Evolutionary conservation across 2,329 filamentous ascomycete genomes (phyloP).

Genomic region (Sphaerulina populicola): DNA sequence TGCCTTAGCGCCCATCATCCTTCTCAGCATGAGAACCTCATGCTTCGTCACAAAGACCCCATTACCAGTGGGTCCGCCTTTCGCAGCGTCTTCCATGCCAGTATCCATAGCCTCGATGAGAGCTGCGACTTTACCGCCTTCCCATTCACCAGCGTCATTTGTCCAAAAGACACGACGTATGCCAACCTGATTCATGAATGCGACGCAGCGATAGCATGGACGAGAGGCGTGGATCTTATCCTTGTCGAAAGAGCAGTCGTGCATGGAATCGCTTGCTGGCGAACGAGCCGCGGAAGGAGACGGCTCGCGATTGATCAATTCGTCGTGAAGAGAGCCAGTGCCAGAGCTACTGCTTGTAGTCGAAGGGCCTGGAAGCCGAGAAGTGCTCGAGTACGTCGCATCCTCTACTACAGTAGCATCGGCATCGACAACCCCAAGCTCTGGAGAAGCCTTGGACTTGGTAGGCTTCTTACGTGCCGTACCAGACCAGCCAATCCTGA

Average conservation of each 20-base stretch:
- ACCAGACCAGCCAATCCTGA: constrained; percentile 34
- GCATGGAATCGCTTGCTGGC: background rate
- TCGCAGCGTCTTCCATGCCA: constrained; percentile 20
- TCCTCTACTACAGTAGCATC: background rate
- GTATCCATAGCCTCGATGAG: constrained; percentile 42
- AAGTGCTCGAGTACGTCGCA: constrained; percentile 8
- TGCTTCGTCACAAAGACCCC: constrained; percentile 48
- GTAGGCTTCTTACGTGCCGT: constrained; percentile 9
- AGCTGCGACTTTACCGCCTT: constrained; percentile 44
- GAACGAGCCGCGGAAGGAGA: constrained; percentile 4
- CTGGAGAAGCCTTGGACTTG: background rate
- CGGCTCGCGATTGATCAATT: constrained; percentile 32
- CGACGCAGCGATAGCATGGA: constrained; percentile 47
- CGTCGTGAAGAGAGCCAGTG: constrained; percentile 42
- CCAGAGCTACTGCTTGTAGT: constrained; percentile 14
- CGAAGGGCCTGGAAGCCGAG: constrained; percentile 14
- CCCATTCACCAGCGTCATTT: constrained; percentile 42
- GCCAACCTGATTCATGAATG: constrained; percentile 46
- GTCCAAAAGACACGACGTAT: constrained; percentile 50
- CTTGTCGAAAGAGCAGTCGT: constrained; percentile 14
- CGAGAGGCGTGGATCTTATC: constrained; percentile 36
- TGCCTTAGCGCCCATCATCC: constrained; percentile 28
- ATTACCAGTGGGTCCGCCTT: constrained; percentile 17
- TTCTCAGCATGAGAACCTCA: constrained; percentile 43
- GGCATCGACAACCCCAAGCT: background rate